These are phyloP conservation scores for Marvania coccoides DNA, from an alignment of 139 green algal species.

Conservation along the genomic window DNA sequence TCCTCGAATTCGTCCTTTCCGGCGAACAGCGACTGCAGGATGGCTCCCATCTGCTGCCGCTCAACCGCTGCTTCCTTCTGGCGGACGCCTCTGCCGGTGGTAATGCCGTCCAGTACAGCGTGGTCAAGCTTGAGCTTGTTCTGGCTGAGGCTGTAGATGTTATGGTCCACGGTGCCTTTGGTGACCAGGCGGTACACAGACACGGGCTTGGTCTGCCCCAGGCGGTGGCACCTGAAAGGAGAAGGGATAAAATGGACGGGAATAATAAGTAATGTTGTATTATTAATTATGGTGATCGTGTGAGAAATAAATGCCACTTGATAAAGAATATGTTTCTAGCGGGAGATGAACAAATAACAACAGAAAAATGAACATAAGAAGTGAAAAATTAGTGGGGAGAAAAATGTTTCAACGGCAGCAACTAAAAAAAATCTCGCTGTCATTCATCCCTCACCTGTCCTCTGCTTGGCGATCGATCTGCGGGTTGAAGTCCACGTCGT, in stretches of 20 bases:
- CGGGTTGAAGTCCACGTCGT: constrained; percentile 95
- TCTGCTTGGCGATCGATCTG: constrained; percentile 71
- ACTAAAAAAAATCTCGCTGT: too few relatives aligned
- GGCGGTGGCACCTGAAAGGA: constrained; percentile 7
- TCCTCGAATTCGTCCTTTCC: neutral
- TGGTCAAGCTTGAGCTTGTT: constrained; percentile 77
- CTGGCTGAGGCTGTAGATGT: constrained; percentile 75
- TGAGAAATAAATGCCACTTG: too few relatives aligned
- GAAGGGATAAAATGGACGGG: too few relatives aligned
- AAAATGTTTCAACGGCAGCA: too few relatives aligned
- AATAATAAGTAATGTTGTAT: neutral
- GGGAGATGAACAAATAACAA: too few relatives aligned
- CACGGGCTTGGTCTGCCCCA: constrained; percentile 83
- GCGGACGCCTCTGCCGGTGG: constrained; percentile 9
- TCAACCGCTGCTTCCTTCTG: constrained; percentile 16
- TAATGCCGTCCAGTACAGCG: constrained; percentile 43
- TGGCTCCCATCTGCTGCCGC: constrained; percentile 31
- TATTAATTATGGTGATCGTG: too few relatives aligned
- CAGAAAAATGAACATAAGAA: too few relatives aligned
- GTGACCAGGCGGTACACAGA: constrained; percentile 86
- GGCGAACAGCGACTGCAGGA: constrained; percentile 19
- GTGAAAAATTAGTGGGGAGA: too few relatives aligned
- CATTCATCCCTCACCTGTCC: too few relatives aligned
- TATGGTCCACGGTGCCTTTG: constrained; percentile 70
- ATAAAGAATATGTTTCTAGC: too few relatives aligned